Conservation (phyloP, 2,329 filamentous ascomycete species). For the Fusarium globosum region DNA sequence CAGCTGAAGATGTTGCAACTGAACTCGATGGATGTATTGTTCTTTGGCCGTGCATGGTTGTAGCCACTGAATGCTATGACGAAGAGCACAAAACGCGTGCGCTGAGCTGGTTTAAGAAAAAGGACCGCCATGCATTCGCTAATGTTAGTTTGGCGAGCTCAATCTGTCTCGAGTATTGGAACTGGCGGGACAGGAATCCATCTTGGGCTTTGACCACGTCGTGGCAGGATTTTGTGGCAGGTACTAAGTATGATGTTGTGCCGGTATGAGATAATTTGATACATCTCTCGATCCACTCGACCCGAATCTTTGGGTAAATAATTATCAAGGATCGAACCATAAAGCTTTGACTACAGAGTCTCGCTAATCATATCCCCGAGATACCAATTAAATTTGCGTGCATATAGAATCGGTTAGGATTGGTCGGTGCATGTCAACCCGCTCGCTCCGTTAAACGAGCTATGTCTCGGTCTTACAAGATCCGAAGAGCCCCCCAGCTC, state of each 20-base stretch:
- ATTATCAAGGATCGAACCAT: fast-evolving
- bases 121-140: not conserved
- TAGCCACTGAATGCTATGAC: not conserved
- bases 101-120: not conserved
- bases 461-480: not conserved
- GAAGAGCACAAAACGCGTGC: not conserved
- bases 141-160: not conserved
- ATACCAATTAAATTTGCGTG: fast-evolving
- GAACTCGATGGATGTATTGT: not conserved
- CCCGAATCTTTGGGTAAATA: fast-evolving
- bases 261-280: not conserved
- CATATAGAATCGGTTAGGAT: not conserved
- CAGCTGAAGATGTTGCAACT: not conserved
- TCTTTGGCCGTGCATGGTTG: not conserved
- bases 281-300: not conserved
- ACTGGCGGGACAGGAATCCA: not conserved
- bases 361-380: fast-evolving
- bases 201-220: not conserved
- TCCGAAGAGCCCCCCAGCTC: not conserved
- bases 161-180: not conserved
- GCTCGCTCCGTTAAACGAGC: not conserved
- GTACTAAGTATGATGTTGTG: not conserved
- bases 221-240: not conserved
- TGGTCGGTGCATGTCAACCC: not conserved
- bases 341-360: fast-evolving